These are phyloP conservation scores for Umbelopsis sp. DNA, from an alignment of 192 early-diverging fungal species.

Conservation along the genomic window DNA sequence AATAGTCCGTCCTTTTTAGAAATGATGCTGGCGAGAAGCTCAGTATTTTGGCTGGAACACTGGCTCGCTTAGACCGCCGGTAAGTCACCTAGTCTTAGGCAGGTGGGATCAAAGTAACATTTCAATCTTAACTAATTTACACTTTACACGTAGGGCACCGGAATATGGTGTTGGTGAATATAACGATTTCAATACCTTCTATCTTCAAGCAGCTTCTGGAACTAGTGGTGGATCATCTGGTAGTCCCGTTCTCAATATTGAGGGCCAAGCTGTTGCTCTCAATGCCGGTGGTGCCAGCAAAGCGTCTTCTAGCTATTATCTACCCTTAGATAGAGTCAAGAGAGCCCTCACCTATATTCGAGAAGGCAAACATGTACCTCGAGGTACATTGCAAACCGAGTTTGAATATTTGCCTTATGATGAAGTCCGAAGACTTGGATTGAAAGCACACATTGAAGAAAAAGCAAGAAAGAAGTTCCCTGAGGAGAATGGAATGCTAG, in stretches of 20 bases:
- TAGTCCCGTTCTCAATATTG: slow-evolving; percentile 75
- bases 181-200: slow-evolving; percentile 85
- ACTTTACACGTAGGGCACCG: slow-evolving; percentile 50
- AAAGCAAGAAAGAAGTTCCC: slow-evolving; percentile 63
- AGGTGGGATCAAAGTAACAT: neutral
- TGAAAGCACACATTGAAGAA: slow-evolving; percentile 66
- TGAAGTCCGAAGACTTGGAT: slow-evolving; percentile 69
- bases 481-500: slow-evolving; percentile 70
- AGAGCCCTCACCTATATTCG: slow-evolving; percentile 64
- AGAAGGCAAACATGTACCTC: slow-evolving; percentile 57
- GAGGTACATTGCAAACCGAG: slow-evolving; percentile 75
- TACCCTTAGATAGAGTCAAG: slow-evolving; percentile 76
- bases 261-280: slow-evolving; percentile 76
- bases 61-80: slow-evolving; percentile 73
- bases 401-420: slow-evolving; percentile 75
- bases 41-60: slow-evolving; percentile 71
- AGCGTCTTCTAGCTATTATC: slow-evolving; percentile 72
- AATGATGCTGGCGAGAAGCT: slow-evolving; percentile 83
- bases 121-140: neutral
- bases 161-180: slow-evolving; percentile 69
- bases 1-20: slow-evolving; percentile 16
- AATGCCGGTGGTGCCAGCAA: slow-evolving; percentile 71
- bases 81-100: slow-evolving; percentile 2
- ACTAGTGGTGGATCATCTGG: slow-evolving; percentile 80
- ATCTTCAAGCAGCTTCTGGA: slow-evolving; percentile 73